Evolutionary conservation across 2,329 filamentous ascomycete species (phyloP).

Genomic region (Phaeosphaeriaceae sp.): DNA sequence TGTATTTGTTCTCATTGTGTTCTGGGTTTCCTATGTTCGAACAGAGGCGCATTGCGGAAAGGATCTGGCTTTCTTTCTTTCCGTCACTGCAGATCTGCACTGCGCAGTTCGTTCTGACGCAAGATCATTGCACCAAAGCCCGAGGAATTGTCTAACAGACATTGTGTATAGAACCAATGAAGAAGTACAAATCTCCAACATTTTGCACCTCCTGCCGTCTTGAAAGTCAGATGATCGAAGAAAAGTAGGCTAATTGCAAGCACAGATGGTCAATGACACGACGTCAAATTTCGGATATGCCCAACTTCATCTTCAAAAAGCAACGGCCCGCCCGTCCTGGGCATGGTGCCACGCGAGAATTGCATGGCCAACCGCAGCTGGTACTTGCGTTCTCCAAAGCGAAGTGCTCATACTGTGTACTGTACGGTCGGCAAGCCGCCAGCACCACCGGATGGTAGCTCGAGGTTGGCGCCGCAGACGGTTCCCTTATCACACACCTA

Average conservation of each 20-base stretch:
- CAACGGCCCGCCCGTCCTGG: constrained; percentile 1
- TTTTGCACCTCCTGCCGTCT: background rate
- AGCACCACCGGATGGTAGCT: background rate
- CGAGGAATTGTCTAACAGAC: constrained; percentile 1
- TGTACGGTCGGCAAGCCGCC: background rate
- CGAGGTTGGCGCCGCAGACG: background rate
- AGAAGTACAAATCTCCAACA: constrained; percentile 6
- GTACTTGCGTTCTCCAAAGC: background rate
- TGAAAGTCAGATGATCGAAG: background rate
- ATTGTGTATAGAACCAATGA: constrained; percentile 10
- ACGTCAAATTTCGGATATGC: constrained; percentile 7
- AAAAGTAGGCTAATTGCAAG: constrained; percentile 2
- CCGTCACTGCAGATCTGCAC: constrained; percentile 6
- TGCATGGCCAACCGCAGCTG: background rate
- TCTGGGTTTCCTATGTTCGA: constrained; percentile 11
- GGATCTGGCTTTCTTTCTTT: constrained; percentile 4
- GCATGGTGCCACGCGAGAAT: background rate
- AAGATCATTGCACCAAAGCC: background rate
- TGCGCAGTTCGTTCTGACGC: constrained; percentile 6
- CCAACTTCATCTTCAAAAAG: constrained; percentile 3
- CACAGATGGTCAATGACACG: constrained; percentile 2
- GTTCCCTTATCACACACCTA: background rate
- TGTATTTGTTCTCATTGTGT: constrained; percentile 5
- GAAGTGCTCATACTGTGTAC: too few species aligned
- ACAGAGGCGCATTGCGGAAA: constrained; percentile 8